Percentiles rank a stretch among this genome's conserved stretches.
These are phyloP conservation scores for Monosporascus sp. DNA, from an alignment of 2,329 filamentous ascomycete genomes.

Conservation along the genomic window DNA sequence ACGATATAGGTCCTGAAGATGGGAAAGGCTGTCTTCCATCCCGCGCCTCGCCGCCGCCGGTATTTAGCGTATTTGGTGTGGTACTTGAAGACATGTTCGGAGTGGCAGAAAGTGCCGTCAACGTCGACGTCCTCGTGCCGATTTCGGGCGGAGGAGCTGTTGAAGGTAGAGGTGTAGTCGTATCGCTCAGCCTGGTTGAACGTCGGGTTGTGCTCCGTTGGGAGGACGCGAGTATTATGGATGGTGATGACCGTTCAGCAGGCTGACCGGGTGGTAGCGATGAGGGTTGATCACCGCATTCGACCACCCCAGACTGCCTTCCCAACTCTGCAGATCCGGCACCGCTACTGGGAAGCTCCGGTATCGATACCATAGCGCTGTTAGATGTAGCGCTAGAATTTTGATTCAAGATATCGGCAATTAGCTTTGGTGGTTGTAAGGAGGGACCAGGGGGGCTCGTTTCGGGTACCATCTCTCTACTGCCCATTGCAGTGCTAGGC, in stretches of 20 bases:
- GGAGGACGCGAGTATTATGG: conserved; percentile 19
- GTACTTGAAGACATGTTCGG: conserved; percentile 20
- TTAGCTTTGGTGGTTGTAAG: conserved; percentile 15
- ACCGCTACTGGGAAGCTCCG: conserved; percentile 8
- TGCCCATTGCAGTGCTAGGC: neutral
- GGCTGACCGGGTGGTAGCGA: neutral
- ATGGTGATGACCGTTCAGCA: conserved; percentile 16
- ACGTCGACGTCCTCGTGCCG: conserved; percentile 19
- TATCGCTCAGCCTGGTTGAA: conserved; percentile 12
- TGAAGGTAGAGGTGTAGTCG: conserved; percentile 15
- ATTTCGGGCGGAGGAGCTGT: conserved; percentile 11
- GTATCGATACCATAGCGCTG: conserved; percentile 14
- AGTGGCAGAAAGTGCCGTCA: conserved; percentile 22
- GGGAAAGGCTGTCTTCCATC: neutral
- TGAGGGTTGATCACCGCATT: conserved; percentile 3
- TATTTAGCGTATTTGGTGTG: conserved; percentile 20
- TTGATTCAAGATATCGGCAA: conserved; percentile 15
- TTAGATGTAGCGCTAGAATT: conserved; percentile 16
- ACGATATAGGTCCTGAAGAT: neutral
- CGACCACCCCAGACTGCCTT: conserved; percentile 2
- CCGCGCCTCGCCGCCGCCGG: neutral
- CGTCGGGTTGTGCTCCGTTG: conserved; percentile 14
- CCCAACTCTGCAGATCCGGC: conserved; percentile 4
- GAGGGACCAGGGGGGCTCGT: conserved; percentile 24
- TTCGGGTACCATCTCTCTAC: conserved; percentile 26